Base-by-base conservation (phyloP, 129 eudicot genomes). In the Daucus carota region DNA sequence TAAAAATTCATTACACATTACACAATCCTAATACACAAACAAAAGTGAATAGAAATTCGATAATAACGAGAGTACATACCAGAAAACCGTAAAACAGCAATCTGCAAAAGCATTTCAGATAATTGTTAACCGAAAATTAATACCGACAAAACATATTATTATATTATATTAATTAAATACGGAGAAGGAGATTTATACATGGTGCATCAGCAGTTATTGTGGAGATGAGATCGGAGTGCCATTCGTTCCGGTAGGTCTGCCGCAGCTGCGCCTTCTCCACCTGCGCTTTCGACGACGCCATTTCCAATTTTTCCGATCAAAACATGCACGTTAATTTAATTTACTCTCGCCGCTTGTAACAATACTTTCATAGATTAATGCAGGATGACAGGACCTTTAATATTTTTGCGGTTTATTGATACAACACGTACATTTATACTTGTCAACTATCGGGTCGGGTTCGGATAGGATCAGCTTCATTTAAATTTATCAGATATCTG, bases 221-320 rank as follows among this genome's bases (percentile, higher is more conserved):
- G 84, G 76, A 66, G 83, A 86, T 82, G 79, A 93, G 98, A 91
- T 84, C 93, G 77, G 97, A 86, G 88, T 93, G 96, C 98, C 98
- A 93, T 46, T 88, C 62, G 70, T 93, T 93, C 62, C 97, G 96
- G 77, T 82, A 93, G 81, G 82, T 88, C 83, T 91, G 97, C 31
- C 98, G 93, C 68, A 79, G 76, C 74, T 90, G 87, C 98, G 90
- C 89, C 85, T 91, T 93, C 31, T 89, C 96, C 83, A 93, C 0
- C 31, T 83, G 78, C 74, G 75, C 85, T 78, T 90, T 93, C 24
- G 87, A 75, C 62, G 86, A 76, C 85, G 26, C 6, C 72, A 32
- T 67, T 67, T 42, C 34, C 32, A 16, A 13, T 14, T 60, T 22
- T 62, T 29, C 18, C 11, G 70, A 63, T 63, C 9, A 63, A 29